Percentiles rank a stretch among this genome's conserved stretches.
These are phyloP conservation scores for Papiliotrema flavescens DNA, from an alignment of 1,284 basidiomycete species.

Conservation along the genomic window DNA sequence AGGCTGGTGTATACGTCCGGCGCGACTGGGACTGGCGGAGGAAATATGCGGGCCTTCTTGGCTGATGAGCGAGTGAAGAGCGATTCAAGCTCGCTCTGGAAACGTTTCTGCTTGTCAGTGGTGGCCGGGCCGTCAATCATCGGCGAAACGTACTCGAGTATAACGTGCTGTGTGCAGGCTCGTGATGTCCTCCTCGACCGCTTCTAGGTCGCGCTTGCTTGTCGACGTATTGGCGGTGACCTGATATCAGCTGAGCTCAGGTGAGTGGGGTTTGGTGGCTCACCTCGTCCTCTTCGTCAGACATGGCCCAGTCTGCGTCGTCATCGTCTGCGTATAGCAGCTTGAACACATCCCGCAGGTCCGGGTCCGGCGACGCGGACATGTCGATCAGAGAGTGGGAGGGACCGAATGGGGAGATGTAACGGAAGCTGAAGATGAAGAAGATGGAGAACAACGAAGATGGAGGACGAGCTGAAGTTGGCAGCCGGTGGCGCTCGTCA, in stretches of 20 bases:
- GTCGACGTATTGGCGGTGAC: too few species aligned
- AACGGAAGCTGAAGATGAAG: too few species aligned
- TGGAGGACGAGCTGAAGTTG: too few species aligned
- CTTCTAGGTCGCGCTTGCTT: slow-evolving; percentile 5
- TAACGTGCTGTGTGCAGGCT: slow-evolving; percentile 1
- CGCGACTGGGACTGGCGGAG: neutral
- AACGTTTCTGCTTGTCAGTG: slow-evolving; percentile 15
- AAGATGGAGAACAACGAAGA: too few species aligned
- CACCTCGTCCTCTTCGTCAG: slow-evolving; percentile 4
- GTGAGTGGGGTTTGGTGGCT: neutral
- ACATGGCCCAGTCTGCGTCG: slow-evolving; percentile 10
- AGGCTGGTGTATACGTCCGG: slow-evolving; percentile 17
- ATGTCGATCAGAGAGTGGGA: neutral
- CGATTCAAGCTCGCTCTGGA: slow-evolving; percentile 15
- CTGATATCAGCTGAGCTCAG: neutral
- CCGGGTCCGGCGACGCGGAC: slow-evolving; percentile 7
- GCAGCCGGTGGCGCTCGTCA: too few species aligned
- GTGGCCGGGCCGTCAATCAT: neutral
- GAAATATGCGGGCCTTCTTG: slow-evolving; percentile 18
- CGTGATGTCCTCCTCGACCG: slow-evolving; percentile 11
- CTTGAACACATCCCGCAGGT: slow-evolving; percentile 30
- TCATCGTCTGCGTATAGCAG: slow-evolving; percentile 23
- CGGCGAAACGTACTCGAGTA: slow-evolving; percentile 3
- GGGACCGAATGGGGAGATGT: neutral
- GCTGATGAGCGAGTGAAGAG: slow-evolving; percentile 7